These are phyloP conservation scores for Psophocarpus tetragonolobus DNA, from an alignment of 306 rosid genomes.

Conservation along the genomic window DNA sequence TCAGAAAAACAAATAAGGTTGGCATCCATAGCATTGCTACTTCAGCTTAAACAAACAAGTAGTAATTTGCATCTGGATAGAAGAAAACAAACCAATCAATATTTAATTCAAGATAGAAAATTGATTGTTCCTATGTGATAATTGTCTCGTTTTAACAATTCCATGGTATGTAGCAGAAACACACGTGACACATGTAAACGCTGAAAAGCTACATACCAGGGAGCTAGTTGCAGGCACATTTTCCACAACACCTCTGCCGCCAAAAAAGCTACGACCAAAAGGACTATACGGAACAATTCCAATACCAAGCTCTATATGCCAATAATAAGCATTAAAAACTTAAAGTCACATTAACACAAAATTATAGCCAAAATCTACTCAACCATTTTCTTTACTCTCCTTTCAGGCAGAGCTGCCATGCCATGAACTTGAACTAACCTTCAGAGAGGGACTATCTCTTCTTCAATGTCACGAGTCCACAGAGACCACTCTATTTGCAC, in stretches of 20 bases:
- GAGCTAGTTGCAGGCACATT: conserved; percentile 43
- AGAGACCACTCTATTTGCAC: background rate
- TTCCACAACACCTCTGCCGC: conserved; percentile 65
- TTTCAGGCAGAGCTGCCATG: background rate
- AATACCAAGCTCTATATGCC: conserved; percentile 55
- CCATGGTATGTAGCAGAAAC: background rate
- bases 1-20: background rate
- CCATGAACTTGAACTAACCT: background rate
- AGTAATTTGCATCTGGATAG: background rate
- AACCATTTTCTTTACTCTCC: background rate
- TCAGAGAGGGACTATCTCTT: conserved; percentile 13
- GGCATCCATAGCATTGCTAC: background rate
- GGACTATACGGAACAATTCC: conserved; percentile 47
- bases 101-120: background rate
- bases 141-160: background rate
- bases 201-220: conserved; percentile 39
- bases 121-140: background rate
- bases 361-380: background rate
- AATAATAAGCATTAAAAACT: background rate
- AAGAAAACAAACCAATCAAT: background rate
- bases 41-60: background rate
- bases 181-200: background rate
- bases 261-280: conserved; percentile 69
- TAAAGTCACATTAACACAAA: background rate
- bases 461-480: background rate